phyloP scores from a whole-genome alignment of 2,329 filamentous ascomycete species.

The Geosmithia morbida region DNA sequence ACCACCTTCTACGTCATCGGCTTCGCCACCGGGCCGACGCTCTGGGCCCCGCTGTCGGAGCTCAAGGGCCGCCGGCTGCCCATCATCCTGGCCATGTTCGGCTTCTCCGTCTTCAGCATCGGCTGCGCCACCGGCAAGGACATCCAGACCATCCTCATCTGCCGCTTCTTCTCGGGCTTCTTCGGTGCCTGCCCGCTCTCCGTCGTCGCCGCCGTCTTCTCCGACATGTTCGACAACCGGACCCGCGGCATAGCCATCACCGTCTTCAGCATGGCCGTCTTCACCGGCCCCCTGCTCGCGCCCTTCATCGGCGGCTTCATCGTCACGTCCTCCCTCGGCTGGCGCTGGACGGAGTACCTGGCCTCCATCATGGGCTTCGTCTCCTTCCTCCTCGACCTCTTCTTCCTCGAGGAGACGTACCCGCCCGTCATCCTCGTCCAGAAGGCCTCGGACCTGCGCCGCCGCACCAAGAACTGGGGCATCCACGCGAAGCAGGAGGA shows the following conservation, averaged over 20 bases:
- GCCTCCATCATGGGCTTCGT: slow-evolving; percentile 36
- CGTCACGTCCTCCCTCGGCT: slow-evolving; percentile 45
- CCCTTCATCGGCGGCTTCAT: slow-evolving; percentile 60
- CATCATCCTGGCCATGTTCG: slow-evolving; percentile 46
- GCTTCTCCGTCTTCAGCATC: slow-evolving; percentile 55
- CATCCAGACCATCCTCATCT: slow-evolving; percentile 54
- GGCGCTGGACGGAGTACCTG: slow-evolving; percentile 33
- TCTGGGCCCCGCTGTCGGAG: slow-evolving; percentile 64
- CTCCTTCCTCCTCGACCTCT: slow-evolving; percentile 41
- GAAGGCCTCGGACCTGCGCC: slow-evolving; percentile 46
- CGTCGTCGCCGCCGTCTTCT: slow-evolving; percentile 56
- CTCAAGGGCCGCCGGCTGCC: slow-evolving; percentile 52
- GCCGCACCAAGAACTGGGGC: slow-evolving; percentile 53
- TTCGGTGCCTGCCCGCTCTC: slow-evolving; percentile 56
- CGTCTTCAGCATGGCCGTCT: slow-evolving; percentile 35
- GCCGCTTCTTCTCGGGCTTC: slow-evolving; percentile 61
- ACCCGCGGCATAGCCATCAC: slow-evolving; percentile 36
- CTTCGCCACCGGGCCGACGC: slow-evolving; percentile 55
- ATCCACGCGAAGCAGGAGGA: slow-evolving; percentile 60
- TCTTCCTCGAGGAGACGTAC: slow-evolving; percentile 57
- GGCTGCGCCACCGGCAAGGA: slow-evolving; percentile 51
- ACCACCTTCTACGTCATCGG: slow-evolving; percentile 58
- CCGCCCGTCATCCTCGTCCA: slow-evolving; percentile 48
- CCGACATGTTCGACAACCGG: slow-evolving; percentile 55
- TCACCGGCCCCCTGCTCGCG: slow-evolving; percentile 51